Conservation (phyloP, 495 filamentous ascomycete genomes). For the Letharia lupina region DNA sequence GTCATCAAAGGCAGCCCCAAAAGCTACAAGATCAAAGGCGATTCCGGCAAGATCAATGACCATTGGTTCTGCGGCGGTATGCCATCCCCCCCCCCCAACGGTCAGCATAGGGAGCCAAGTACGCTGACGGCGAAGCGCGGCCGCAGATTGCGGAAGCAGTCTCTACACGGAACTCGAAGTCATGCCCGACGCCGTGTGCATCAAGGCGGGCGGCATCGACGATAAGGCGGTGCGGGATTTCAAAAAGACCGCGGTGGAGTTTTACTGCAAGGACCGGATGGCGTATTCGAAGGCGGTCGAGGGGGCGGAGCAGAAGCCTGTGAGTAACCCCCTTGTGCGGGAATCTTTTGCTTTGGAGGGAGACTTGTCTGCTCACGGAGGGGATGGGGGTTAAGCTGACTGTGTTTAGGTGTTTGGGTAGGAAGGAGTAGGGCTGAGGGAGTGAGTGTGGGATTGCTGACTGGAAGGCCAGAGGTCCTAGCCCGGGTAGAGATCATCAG, state of each 20-base stretch:
- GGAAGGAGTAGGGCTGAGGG: neutral
- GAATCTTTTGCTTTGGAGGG: too few species aligned
- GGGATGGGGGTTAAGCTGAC: neutral
- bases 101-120: too few species aligned
- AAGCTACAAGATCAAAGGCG: constrained; percentile 33
- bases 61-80: constrained; percentile 38
- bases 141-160: constrained; percentile 31
- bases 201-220: constrained; percentile 40
- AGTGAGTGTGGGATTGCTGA: neutral
- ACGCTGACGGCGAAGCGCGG: too few species aligned
- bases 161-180: constrained; percentile 41
- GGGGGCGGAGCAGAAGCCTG: constrained; percentile 40
- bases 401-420: neutral
- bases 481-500: too few species aligned
- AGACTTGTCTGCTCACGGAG: too few species aligned
- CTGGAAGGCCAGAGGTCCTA: neutral
- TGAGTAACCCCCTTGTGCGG: neutral
- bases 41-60: constrained; percentile 41
- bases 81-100: neutral
- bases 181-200: constrained; percentile 38
- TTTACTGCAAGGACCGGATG: constrained; percentile 40
- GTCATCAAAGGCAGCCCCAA: constrained; percentile 36
- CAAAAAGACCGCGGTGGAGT: constrained; percentile 36
- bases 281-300: constrained; percentile 30
- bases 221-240: constrained; percentile 25